These are phyloP conservation scores for Geranium incanum DNA, from an alignment of 441 rosid species.

Conservation along the genomic window DNA sequence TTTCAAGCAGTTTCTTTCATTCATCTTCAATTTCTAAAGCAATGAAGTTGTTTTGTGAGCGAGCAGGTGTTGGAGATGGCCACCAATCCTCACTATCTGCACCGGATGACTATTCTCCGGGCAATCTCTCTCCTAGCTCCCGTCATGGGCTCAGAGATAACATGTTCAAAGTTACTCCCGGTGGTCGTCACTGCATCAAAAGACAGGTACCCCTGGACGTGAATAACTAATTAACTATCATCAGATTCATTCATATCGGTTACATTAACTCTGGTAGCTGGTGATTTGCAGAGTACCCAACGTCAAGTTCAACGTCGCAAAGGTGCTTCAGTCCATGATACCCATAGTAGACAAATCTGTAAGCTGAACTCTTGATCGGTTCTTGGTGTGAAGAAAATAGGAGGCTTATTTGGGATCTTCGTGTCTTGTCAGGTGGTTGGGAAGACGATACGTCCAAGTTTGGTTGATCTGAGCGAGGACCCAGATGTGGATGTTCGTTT, in stretches of 20 bases:
- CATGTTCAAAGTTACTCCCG: slow-evolving; percentile 77
- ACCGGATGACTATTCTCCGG: slow-evolving; percentile 81
- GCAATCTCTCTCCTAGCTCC: slow-evolving; percentile 86
- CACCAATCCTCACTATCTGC: slow-evolving; percentile 68
- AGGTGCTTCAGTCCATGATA: slow-evolving; percentile 80
- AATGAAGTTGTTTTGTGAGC: not conserved
- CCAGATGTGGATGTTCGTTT: slow-evolving; percentile 90
- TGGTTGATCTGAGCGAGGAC: slow-evolving; percentile 83
- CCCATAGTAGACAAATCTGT: slow-evolving; percentile 87
- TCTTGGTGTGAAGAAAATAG: too few species aligned
- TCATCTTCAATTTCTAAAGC: not conserved
- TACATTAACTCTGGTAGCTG: too few species aligned
- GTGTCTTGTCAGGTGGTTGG: slow-evolving; percentile 74
- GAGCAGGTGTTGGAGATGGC: slow-evolving; percentile 7
- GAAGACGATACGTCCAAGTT: slow-evolving; percentile 60
- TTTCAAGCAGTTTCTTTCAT: too few species aligned
- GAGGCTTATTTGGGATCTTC: too few species aligned
- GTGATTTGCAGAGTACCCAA: slow-evolving; percentile 69
- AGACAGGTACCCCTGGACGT: slow-evolving; percentile 49
- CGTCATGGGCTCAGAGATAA: slow-evolving; percentile 83
- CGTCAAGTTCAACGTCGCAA: slow-evolving; percentile 91
- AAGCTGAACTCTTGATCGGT: slow-evolving; percentile 26
- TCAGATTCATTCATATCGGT: too few species aligned
- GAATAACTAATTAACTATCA: too few species aligned
- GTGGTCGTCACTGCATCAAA: slow-evolving; percentile 66